phyloP scores from a whole-genome alignment of 768 basidiomycete genomes.

The Lyophyllum atratum region DNA sequence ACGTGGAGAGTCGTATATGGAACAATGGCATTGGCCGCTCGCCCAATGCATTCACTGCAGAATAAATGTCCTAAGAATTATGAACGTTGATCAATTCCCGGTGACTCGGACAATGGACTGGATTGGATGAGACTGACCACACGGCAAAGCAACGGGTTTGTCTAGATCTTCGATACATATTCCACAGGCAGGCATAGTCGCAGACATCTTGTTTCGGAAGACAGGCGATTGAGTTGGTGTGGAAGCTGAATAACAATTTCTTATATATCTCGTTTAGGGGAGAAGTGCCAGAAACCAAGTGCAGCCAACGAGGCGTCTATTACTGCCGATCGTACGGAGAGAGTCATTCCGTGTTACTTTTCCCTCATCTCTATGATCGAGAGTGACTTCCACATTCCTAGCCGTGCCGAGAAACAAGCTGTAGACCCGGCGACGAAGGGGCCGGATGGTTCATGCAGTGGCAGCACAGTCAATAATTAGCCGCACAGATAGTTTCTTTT shows the following conservation, averaged over 20 bases:
- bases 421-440: not conserved
- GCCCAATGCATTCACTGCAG: conserved; percentile 60
- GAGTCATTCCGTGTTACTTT: conserved; percentile 2
- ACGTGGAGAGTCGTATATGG: conserved; percentile 47
- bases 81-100: not conserved
- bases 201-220: not conserved
- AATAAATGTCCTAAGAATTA: conserved; percentile 58
- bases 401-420: not conserved
- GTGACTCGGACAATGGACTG: not conserved
- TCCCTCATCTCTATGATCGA: not conserved
- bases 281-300: not conserved
- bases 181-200: conserved; percentile 51
- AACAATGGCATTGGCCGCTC: conserved; percentile 47
- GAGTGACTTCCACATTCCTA: not conserved
- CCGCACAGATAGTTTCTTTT: not conserved
- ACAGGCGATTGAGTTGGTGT: not conserved
- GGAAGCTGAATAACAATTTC: not conserved
- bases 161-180: conserved; percentile 61
- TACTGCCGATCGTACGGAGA: conserved; percentile 2
- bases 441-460: not conserved
- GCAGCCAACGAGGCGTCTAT: not conserved
- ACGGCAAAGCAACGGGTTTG: conserved; percentile 60
- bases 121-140: conserved; percentile 45
- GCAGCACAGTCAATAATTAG: not conserved
- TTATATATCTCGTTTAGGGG: conserved; percentile 13